Conservation (phyloP, 106 monocot species). For the Acorus calamus region DNA sequence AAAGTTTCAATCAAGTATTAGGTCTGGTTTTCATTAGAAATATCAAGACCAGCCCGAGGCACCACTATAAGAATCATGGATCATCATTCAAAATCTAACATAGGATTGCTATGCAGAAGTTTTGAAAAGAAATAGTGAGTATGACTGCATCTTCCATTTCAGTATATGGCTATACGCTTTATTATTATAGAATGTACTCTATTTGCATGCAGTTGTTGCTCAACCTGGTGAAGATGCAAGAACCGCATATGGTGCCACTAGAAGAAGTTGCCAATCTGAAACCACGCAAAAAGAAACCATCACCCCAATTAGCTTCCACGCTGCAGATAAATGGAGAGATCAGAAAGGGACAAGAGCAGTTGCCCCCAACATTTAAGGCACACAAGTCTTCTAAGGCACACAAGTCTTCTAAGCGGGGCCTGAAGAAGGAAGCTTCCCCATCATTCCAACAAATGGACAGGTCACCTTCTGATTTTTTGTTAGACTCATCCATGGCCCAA, state of each 20-base stretch:
- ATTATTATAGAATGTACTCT: background rate
- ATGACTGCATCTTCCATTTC: no score
- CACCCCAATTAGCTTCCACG: constrained; percentile 13
- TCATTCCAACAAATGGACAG: constrained; percentile 32
- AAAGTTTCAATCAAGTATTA: no score
- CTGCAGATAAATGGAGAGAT: constrained; percentile 22
- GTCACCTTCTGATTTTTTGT: constrained; percentile 40
- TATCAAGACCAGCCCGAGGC: no score
- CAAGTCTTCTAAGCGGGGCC: constrained; percentile 39
- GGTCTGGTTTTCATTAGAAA: no score
- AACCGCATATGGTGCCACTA: constrained; percentile 9
- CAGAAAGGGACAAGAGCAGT: constrained; percentile 7
- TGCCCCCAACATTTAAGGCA: constrained; percentile 6
- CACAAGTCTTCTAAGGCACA: constrained; percentile 42
- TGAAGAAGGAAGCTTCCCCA: constrained; percentile 19
- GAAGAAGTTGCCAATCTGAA: constrained; percentile 15
- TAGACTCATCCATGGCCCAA: constrained; percentile 31
- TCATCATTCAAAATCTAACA: no score
- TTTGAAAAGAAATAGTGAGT: no score
- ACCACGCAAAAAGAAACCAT: constrained; percentile 31
- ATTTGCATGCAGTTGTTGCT: background rate
- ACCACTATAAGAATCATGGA: no score
- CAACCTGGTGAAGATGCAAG: constrained; percentile 30
- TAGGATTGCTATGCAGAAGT: no score
- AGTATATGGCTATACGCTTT: background rate